A percentile compares a stretch with the other conserved stretches of the same genome.
Conservation (phyloP, 345 rosid genomes). For the Arabis alpina region DNA sequence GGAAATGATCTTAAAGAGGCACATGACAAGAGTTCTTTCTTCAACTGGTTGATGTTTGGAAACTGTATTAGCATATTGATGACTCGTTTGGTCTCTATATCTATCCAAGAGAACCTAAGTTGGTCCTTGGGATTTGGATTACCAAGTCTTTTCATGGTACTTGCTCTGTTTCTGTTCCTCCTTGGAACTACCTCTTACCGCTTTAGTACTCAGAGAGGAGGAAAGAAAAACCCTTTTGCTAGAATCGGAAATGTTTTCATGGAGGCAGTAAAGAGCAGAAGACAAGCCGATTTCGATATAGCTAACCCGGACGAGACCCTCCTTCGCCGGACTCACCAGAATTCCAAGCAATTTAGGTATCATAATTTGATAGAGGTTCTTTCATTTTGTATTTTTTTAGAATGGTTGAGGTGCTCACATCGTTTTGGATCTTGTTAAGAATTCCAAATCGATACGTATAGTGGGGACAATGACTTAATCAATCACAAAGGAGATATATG, state of each 20-base stretch:
- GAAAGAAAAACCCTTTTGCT: conserved; percentile 29
- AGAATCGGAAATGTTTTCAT: conserved; percentile 44
- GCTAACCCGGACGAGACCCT: conserved; percentile 19
- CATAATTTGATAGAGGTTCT: not conserved
- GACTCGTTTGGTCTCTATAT: conserved; percentile 51
- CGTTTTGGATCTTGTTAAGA: not conserved
- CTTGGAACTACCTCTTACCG: conserved; percentile 41
- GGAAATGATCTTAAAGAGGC: conserved; percentile 52
- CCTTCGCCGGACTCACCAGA: conserved; percentile 29
- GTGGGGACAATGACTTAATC: too few relatives aligned
- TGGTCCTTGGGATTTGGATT: conserved; percentile 76
- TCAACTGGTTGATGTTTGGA: conserved; percentile 83
- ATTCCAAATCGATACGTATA: not conserved
- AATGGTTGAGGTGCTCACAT: not conserved
- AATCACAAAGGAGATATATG: too few relatives aligned
- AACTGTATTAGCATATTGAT: conserved; percentile 45
- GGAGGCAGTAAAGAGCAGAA: conserved; percentile 38
- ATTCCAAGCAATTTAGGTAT: conserved; percentile 51
- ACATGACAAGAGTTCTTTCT: conserved; percentile 65
- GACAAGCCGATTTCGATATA: not conserved
- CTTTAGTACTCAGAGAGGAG: conserved; percentile 1
- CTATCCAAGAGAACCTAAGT: conserved; percentile 70
- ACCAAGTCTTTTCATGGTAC: conserved; percentile 32
- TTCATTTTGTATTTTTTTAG: not conserved
- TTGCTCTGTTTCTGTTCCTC: conserved; percentile 41